Percentiles rank a stretch among this genome's conserved stretches.
phyloP scores from a whole-genome alignment of 192 early-diverging fungal species.

The Umbelopsis isabellina region DNA sequence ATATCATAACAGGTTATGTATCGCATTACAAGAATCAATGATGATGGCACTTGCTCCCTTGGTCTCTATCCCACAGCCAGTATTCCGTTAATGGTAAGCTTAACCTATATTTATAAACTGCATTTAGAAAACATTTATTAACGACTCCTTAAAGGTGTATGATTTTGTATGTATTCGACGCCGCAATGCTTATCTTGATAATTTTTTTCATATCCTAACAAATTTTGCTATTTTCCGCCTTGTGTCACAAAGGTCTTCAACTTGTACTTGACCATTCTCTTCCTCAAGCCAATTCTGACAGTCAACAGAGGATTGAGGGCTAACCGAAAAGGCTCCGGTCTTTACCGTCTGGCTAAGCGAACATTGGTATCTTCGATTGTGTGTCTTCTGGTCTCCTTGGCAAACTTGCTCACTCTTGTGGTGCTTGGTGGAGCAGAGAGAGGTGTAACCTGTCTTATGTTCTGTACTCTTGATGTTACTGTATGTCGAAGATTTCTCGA shows the following conservation, averaged over 20 bases:
- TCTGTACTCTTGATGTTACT: slow-evolving; percentile 56
- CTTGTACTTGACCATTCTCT: slow-evolving; percentile 41
- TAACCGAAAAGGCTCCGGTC: slow-evolving; percentile 28
- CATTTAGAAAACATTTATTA: not conserved
- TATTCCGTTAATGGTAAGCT: slow-evolving; percentile 41
- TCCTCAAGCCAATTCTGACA: slow-evolving; percentile 35
- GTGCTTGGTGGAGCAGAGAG: slow-evolving; percentile 46
- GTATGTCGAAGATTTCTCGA: slow-evolving; percentile 23
- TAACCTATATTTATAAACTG: slow-evolving; percentile 5
- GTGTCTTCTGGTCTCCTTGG: slow-evolving; percentile 42
- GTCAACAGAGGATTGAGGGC: slow-evolving; percentile 4
- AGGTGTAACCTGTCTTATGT: slow-evolving; percentile 51
- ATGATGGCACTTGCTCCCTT: slow-evolving; percentile 35
- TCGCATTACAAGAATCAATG: slow-evolving; percentile 30
- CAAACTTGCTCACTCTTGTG: slow-evolving; percentile 47
- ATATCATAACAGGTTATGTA: slow-evolving; percentile 32
- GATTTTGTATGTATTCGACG: slow-evolving; percentile 34
- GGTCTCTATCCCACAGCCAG: slow-evolving; percentile 33
- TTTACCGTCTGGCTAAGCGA: slow-evolving; percentile 45
- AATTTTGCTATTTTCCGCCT: not conserved
- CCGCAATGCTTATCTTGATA: not conserved
- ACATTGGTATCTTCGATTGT: slow-evolving; percentile 50
- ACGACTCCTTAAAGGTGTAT: slow-evolving; percentile 25
- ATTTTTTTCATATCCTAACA: slow-evolving; percentile 12
- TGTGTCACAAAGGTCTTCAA: slow-evolving; percentile 28